Evolutionary conservation across 1,284 basidiomycete species (phyloP), one percentile per base, ranked within the genome.

Genomic region (Macrocystidia cucumis): DNA sequence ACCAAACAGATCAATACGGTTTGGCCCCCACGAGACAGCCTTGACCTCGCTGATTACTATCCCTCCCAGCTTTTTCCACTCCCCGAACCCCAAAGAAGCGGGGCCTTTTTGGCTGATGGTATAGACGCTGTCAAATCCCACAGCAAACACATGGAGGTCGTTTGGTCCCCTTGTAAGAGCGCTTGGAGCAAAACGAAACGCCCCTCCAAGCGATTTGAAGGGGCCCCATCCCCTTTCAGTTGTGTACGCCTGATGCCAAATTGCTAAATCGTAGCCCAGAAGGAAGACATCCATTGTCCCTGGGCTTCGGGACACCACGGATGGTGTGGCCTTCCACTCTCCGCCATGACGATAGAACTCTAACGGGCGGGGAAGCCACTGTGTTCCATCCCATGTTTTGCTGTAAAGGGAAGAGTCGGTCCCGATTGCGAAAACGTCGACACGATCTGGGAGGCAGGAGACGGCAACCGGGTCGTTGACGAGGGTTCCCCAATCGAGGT

Each of bases 321-420:
- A 13, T 13, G 41, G 38, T 14, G 36, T 40, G 12, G 19, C 38
- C 29, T 19, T 37, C 20, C 38, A 43, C 20, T n/a, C 16, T 2
- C 41, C 41, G 13, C 41, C 41, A 19, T 37, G 13, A n/a, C 34
- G 36, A 25, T 43, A 34, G 24, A 26, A 26, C 11, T 26, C 24
- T 11, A 12, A 11, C 11, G 11, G 11, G 24, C 13, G 24, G 13
- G 24, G 24, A 12, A 11, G 11, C 24, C 24, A 26, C 11, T 26
- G 24, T 12, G 11, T 26, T 12, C 24, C 31, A 19, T 8, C 8
- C 31, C 31, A 32, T 13, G 17, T 20, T 12, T 32, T 32, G 11
- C 12, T 9, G 17, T 32, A 32, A 9, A 32, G 9, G 9, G 9
- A 22, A 13, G 18, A 13, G 20, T 22, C 31, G 9, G 11, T 21